Evolutionary conservation across 2,329 filamentous ascomycete genomes (phyloP).

Genomic region (Xylaria sp.): DNA sequence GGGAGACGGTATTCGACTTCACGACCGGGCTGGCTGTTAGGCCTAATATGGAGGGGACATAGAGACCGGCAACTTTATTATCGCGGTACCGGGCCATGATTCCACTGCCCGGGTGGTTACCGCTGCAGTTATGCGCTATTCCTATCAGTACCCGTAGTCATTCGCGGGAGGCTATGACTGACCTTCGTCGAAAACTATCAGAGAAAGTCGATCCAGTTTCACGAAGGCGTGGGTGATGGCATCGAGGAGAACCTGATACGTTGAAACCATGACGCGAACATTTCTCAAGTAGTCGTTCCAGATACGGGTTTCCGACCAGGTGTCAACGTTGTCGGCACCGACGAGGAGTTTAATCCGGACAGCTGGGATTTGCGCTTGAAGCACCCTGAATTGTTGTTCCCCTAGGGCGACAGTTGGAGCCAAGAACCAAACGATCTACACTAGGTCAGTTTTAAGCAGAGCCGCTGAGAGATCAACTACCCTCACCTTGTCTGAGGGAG

Average conservation of each 20-base stretch:
- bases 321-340: slow-evolving; percentile 69
- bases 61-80: slow-evolving; percentile 40
- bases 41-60: slow-evolving; percentile 71
- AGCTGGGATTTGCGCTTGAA: slow-evolving; percentile 61
- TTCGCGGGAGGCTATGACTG: slow-evolving; percentile 18
- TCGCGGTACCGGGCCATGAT: slow-evolving; percentile 76
- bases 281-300: slow-evolving; percentile 71
- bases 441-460: slow-evolving; percentile 16
- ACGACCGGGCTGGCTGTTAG: slow-evolving; percentile 80
- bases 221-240: slow-evolving; percentile 77
- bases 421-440: slow-evolving; percentile 71
- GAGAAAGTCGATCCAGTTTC: slow-evolving; percentile 60
- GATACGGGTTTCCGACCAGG: slow-evolving; percentile 67
- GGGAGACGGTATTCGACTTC: slow-evolving; percentile 54
- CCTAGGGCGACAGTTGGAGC: slow-evolving; percentile 71
- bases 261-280: slow-evolving; percentile 75
- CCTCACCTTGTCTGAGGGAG: slow-evolving; percentile 55
- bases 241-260: slow-evolving; percentile 73
- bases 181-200: slow-evolving; percentile 87
- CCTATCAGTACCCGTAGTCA: slow-evolving; percentile 23
- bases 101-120: slow-evolving; percentile 64
- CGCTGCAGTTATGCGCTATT: slow-evolving; percentile 73
- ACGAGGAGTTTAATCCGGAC: slow-evolving; percentile 65
- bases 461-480: background rate
- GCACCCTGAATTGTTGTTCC: slow-evolving; percentile 64